A percentile compares a stretch with the other conserved stretches of the same genome.
These are phyloP conservation scores for Gossypium herbaceum DNA, from an alignment of 345 rosid genomes.

Conservation along the genomic window DNA sequence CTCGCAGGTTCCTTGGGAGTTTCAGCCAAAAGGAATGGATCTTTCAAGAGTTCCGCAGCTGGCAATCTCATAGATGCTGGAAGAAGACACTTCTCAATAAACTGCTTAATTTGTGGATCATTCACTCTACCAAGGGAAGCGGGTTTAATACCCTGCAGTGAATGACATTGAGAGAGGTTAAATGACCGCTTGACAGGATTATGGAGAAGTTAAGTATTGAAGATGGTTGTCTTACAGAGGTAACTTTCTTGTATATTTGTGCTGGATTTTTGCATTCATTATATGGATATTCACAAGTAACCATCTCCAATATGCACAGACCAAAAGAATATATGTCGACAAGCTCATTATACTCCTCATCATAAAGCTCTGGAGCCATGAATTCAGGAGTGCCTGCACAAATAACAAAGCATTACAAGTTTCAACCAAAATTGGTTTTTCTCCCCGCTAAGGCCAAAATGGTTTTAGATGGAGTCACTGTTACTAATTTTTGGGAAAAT, in stretches of 20 bases:
- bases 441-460: too few relatives aligned
- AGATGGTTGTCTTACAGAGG: slow-evolving; percentile 42
- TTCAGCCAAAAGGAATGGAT: slow-evolving; percentile 56
- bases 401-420: slow-evolving; percentile 6
- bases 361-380: slow-evolving; percentile 95
- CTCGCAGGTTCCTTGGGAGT: slow-evolving; percentile 35
- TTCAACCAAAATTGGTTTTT: not conserved
- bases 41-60: slow-evolving; percentile 68
- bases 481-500: not conserved
- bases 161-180: slow-evolving; percentile 5
- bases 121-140: slow-evolving; percentile 66
- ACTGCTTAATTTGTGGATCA: slow-evolving; percentile 58
- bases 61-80: slow-evolving; percentile 61
- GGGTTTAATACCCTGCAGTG: slow-evolving; percentile 69
- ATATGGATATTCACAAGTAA: slow-evolving; percentile 75
- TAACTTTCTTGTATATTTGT: slow-evolving; percentile 80
- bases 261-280: slow-evolving; percentile 75
- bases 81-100: slow-evolving; percentile 87
- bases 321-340: slow-evolving; percentile 86
- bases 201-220: not conserved
- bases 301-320: slow-evolving; percentile 82
- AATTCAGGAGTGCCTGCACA: slow-evolving; percentile 77
- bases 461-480: not conserved
- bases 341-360: slow-evolving; percentile 81
- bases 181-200: not conserved